Percentiles rank a stretch among this genome's conserved stretches.
phyloP scores from a whole-genome alignment of 805 yeast genomes.

The Isabelozyma heimii region DNA sequence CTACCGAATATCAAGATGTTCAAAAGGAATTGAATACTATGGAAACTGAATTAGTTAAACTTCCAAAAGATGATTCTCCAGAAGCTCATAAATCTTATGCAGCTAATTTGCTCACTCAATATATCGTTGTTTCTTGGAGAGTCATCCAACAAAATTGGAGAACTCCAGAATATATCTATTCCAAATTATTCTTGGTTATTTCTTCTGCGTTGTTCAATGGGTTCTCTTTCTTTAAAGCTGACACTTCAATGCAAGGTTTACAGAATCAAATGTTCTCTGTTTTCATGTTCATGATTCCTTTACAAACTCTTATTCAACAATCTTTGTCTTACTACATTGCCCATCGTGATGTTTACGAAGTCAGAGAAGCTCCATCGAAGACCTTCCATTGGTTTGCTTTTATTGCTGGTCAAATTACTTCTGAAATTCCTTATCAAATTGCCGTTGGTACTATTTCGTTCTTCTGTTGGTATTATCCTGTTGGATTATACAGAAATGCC shows the following conservation, averaged over 20 bases:
- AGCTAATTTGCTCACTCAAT: constrained; percentile 24
- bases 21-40: constrained; percentile 58
- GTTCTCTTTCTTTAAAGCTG: constrained; percentile 66
- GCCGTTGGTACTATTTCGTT: constrained; percentile 39
- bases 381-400: constrained; percentile 44
- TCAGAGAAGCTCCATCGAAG: constrained; percentile 43
- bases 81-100: constrained; percentile 29
- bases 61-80: constrained; percentile 22
- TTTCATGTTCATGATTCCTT: constrained; percentile 43
- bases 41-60: constrained; percentile 52
- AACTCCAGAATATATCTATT: constrained; percentile 57
- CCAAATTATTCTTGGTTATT: constrained; percentile 57
- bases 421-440: constrained; percentile 49
- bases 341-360: constrained; percentile 46
- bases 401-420: constrained; percentile 36
- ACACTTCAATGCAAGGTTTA: constrained; percentile 49
- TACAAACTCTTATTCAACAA: constrained; percentile 39
- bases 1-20: constrained; percentile 58
- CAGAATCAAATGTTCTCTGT: constrained; percentile 66
- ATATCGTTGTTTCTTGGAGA: constrained; percentile 27
- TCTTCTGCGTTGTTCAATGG: constrained; percentile 66
- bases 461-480: constrained; percentile 64
- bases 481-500: constrained; percentile 48
- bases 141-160: constrained; percentile 45
- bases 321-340: constrained; percentile 41